Base-by-base conservation (phyloP, 768 basidiomycete genomes). In the Russula abietina region DNA sequence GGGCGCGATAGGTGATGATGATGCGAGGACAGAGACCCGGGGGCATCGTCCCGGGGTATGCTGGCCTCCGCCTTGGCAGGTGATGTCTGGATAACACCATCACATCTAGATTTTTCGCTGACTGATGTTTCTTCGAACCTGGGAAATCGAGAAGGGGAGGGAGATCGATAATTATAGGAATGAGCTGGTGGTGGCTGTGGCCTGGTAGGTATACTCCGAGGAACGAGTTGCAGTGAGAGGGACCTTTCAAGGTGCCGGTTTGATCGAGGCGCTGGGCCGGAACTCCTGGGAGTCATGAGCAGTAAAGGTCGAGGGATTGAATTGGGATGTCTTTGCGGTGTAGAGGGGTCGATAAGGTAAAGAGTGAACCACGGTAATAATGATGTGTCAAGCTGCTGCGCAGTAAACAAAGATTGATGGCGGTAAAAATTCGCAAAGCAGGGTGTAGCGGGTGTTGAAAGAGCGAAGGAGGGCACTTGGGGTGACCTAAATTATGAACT, bases 191-290 rank as follows among this genome's bases (percentile, higher is more conserved):
- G 30, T 8, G 12, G 12, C 36, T 46, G 61, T 16, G 57, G 33
- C 16, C 45, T 26, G 62, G 41, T 36, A 55, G 62, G 62, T 55
- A 28, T 60, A 55, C 53, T 53, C 54, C 59, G 53, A 38, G 63
- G 59, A 46, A 60, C 48, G 14, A 41, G 39, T 12, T 64, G 41
- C 5, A 55, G 41, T 24, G 63, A 55, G 28, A 24, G 38, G 10
- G 57, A 33, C 2, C 24, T 58, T 43, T 62, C 64, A 3, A 41
- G 60, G 17, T 52, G 49, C 54, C 54, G 49, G 49, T 56, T 52
- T 24, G 26, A 56, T 33, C 61, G 55, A 59, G 57, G 46, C 24
- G 58, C 24, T 36, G 53, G 32, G 32, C 46, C 39, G 3, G 57
- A 51, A 30, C 26, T 38, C 32, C 43, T 52, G 8, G 49, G 54